phyloP scores from a whole-genome alignment of 768 basidiomycete genomes.

The Boletellus sp. region DNA sequence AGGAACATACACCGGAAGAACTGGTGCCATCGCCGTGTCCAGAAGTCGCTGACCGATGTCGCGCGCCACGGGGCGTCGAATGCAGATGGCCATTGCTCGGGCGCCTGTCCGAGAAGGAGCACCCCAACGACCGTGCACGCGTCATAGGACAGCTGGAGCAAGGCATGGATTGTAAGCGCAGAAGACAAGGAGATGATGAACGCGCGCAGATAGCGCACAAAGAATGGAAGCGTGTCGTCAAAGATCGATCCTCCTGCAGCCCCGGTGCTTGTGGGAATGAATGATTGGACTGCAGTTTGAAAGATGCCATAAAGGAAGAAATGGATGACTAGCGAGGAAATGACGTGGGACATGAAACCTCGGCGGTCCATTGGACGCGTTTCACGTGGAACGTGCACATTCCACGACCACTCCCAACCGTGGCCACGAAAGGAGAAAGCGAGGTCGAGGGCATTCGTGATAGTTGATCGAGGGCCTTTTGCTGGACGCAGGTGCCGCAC shows the following conservation, averaged over 20 bases:
- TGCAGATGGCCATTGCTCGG: constrained; percentile 31
- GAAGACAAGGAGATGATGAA: constrained; percentile 39
- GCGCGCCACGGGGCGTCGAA: constrained; percentile 33
- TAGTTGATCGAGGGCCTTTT: neutral
- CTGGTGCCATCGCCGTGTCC: constrained; percentile 39
- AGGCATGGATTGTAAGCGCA: constrained; percentile 42
- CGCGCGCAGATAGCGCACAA: constrained; percentile 35
- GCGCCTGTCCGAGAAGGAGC: constrained; percentile 26
- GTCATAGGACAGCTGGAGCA: constrained; percentile 38
- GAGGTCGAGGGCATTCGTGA: constrained; percentile 49
- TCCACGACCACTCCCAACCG: constrained; percentile 56
- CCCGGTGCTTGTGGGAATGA: constrained; percentile 37
- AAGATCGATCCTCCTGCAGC: constrained; percentile 30
- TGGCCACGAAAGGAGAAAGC: constrained; percentile 49
- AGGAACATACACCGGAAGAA: constrained; percentile 32
- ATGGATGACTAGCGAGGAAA: constrained; percentile 32
- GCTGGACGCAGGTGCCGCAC: neutral
- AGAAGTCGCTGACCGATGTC: constrained; percentile 34
- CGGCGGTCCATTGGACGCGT: constrained; percentile 24
- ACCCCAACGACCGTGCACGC: constrained; percentile 22
- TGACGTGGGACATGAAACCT: constrained; percentile 36
- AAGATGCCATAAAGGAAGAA: constrained; percentile 42
- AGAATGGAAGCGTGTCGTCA: constrained; percentile 27
- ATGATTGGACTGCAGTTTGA: constrained; percentile 46
- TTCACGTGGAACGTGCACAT: constrained; percentile 25